Base-by-base conservation (phyloP, 257 asterid species). In the Mitragyna speciosa region DNA sequence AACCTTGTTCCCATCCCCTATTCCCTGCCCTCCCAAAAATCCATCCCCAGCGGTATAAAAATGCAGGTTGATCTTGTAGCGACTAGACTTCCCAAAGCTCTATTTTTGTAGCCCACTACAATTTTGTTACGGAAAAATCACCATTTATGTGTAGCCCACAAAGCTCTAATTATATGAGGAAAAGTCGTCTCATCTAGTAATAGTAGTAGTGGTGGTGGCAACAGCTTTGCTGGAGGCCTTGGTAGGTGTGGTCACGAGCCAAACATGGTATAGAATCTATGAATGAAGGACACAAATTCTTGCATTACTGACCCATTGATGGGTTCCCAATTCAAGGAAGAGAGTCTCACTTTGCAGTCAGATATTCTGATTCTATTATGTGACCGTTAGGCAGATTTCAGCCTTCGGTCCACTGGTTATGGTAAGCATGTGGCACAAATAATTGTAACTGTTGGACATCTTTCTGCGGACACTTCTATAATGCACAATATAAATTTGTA, bases 351-450 rank as follows among this genome's bases (percentile, higher is more conserved):
- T 73, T 41, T 81, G 36, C 59, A 12, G 72, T 67, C 75, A 81
- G 70, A 81, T 81, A 67, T 75, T 75, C 76, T 76, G 80, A 81
- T 51, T 54, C 64, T 41, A 56, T 14, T 70, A 70, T 33, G 68
- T 56, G 77, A 28, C 12, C 14, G 15, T 43, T 45, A 28, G 72
- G 28, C 82, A 77, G 66, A 52, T 54, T 67, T n/a, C 3, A 17
- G 43, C 2, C 66, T 19, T 19, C 72, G 11, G 28, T 72, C 78
- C 54, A 24, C 20, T 12, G 73, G 82, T 72, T 45, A 43, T 12
- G 73, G 82, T 72, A 12, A 58, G 36, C 48, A 70, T 22, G 58
- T 41, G 39, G 31, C 43, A 52, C 30, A 14, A 26, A 52, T 68
- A 22, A 0, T 41, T 19, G 59, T 31, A 10, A 68, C 73, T 73